Percentiles rank a stretch among this genome's conserved stretches.
Evolutionary conservation across 2,329 filamentous ascomycete species (phyloP).

Genomic region (Fonsecaea nubica): DNA sequence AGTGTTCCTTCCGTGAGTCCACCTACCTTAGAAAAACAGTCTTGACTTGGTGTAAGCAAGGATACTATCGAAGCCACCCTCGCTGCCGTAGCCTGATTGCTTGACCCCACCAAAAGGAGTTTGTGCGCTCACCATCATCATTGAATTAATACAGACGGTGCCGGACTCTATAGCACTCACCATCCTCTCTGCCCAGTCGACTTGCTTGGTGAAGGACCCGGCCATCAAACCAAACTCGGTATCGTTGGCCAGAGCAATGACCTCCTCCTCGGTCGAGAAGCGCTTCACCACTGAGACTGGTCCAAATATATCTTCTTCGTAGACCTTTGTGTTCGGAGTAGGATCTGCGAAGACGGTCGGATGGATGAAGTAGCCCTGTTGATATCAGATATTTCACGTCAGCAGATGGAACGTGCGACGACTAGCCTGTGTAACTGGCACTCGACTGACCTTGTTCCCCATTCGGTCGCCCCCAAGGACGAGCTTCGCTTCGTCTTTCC

Average conservation of each 20-base stretch:
- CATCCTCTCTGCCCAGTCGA: slow-evolving; percentile 49
- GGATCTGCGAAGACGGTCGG: slow-evolving; percentile 5
- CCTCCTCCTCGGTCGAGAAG: slow-evolving; percentile 49
- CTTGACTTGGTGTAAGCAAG: slow-evolving; percentile 49
- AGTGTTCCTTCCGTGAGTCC: no score
- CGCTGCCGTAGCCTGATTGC: slow-evolving; percentile 59
- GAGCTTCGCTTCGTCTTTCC: slow-evolving; percentile 48
- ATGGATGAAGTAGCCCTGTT: slow-evolving; percentile 41
- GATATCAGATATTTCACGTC: no score
- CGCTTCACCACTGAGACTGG: slow-evolving; percentile 48
- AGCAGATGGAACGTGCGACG: no score
- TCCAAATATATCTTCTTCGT: slow-evolving; percentile 57
- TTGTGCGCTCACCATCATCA: slow-evolving; percentile 47
- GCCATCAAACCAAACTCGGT: slow-evolving; percentile 48
- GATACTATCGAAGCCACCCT: slow-evolving; percentile 49
- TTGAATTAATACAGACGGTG: slow-evolving; percentile 55
- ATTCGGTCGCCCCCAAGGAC: slow-evolving; percentile 44
- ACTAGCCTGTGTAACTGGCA: no score
- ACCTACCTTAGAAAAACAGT: slow-evolving; percentile 29
- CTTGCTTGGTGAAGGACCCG: slow-evolving; percentile 50
- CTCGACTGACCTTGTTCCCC: no score
- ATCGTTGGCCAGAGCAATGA: slow-evolving; percentile 46
- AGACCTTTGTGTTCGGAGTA: slow-evolving; percentile 38
- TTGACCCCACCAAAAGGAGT: slow-evolving; percentile 53
- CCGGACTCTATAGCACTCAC: slow-evolving; percentile 50